Base-by-base conservation (phyloP, 257 asterid species). In the Plantago ovata region DNA sequence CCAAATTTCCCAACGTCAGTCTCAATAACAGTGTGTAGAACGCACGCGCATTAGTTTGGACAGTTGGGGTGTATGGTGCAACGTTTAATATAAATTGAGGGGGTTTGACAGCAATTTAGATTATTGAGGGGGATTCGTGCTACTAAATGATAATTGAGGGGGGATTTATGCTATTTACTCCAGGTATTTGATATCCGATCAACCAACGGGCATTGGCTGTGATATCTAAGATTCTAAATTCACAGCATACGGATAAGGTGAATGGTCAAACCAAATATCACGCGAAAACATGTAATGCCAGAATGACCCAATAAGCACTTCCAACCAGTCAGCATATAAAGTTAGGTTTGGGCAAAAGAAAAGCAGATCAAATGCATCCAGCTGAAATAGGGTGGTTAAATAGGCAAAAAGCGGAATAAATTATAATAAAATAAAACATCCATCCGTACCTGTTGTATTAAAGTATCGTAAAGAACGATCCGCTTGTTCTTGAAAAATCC, bases 401-500 rank as follows among this genome's bases (percentile, higher is more conserved):
- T 9, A 32, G 36, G 24, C 13, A 24, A 12, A 23, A 33, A 39
- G 7, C n/a, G 51, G 16, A n/a, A 40, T 9, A n/a, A n/a, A 45
- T 12, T 0, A 1, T 14, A n/a, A 40, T 9, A n/a, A n/a, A 45
- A 43, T 0, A 1, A 16, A n/a, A n/a, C 45, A 42, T 56, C 15
- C 49, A 50, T 50, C 49, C 69, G 52, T 74, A 93, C 99, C 99
- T 93, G 99, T 73, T 93, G 97, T 70, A 93, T 77, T 73, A 93
- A 76, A 23, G 99, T 93, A 79, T 93, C 99, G 49, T 86, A 93
- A 51, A 93, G 97, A 64, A 93, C 99, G 60, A 93, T 93, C 46
- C 99, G 76, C 68, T 93, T 93, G 80, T 89, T 93, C 60, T 93
- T 86, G 69, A 86, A 83, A 80, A 93, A 93, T 15, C 99, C 99